Base-by-base conservation (phyloP, 75 land plant genomes). In the Larix kaempferi region DNA sequence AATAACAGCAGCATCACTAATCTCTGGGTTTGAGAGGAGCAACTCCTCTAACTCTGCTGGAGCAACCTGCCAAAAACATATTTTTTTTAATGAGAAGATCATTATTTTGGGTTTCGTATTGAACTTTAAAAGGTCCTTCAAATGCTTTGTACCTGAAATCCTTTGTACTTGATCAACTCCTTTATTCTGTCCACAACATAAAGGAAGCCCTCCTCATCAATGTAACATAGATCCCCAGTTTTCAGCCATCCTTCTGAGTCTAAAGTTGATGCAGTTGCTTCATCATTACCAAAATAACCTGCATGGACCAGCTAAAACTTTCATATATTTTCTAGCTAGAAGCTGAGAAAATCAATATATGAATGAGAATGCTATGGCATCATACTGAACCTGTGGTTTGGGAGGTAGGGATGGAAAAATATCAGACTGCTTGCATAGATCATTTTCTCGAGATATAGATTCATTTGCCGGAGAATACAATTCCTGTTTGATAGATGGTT, bases 41-140 rank as follows among this genome's bases (percentile, higher is more conserved):
- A 94, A 61, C 57, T 86, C 84, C 82, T 93, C 96, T 63, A 93
- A 78, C 74, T 93, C 96, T 59, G 89, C 94, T 14, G 96, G 96
- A 8, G 96, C 85, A 26, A 93, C 94, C 94, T 92, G 86, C 21
- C 80, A 72, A 67, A 49, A 49, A 1, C 8, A 1, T 10, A 49
- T 1, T 7, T 49, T n/a, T n/a, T 69, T 69, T 41, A 16, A 0
- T 21, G 23, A 69, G 41, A 67, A 19, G 22, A 69, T 15, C 21
- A 22, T 8, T 33, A n/a, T 41, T 35, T 21, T 1, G 22, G 41
- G 73, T 69, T 11, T 41, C 22, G n/a, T 16, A 2, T 35, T 1
- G 11, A n/a, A 41, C 12, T 21, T 2, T 3, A 21, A 69, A 35
- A 39, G 19, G 39, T 69, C 22, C 6, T 41, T 29, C 6, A 10